phyloP scores from a whole-genome alignment of 108 stramenopile species.

The Parmales sp. region DNA sequence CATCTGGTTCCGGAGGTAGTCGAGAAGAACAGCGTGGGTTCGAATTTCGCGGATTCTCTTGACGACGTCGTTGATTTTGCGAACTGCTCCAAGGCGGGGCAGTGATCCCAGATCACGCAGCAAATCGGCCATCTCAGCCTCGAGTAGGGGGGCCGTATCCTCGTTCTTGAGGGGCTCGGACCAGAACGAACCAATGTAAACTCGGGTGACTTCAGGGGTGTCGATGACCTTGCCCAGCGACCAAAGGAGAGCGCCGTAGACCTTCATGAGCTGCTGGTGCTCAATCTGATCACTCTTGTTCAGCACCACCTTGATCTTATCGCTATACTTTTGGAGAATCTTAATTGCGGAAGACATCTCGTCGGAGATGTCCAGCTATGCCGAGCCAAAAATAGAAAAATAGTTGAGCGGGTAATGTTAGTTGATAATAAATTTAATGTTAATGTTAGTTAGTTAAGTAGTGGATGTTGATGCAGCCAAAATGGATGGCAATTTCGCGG shows the following conservation, averaged over 20 bases:
- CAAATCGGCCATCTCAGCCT: constrained; percentile 44
- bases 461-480: no score
- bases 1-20: constrained; percentile 57
- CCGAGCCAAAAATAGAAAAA: no score
- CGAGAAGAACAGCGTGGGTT: constrained; percentile 53
- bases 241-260: constrained; percentile 97
- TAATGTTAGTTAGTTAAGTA: no score
- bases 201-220: constrained; percentile 57
- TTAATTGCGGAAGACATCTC: constrained; percentile 82
- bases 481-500: no score
- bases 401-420: no score
- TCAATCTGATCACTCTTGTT: constrained; percentile 91
- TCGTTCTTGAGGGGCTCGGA: constrained; percentile 27
- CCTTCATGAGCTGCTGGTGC: constrained; percentile 77
- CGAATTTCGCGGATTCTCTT: constrained; percentile 49
- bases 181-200: constrained; percentile 64
- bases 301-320: constrained; percentile 86
- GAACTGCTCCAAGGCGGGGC: constrained; percentile 46
- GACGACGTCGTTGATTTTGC: constrained; percentile 62
- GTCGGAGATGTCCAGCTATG: constrained; percentile 92
- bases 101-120: constrained; percentile 42
- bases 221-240: constrained; percentile 48
- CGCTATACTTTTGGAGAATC: constrained; percentile 68
- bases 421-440: no score
- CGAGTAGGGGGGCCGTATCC: constrained; percentile 26